A percentile compares a stretch with the other conserved stretches of the same genome.
phyloP scores from a whole-genome alignment of 164 flowering plant species.

The Buxus sempervirens region DNA sequence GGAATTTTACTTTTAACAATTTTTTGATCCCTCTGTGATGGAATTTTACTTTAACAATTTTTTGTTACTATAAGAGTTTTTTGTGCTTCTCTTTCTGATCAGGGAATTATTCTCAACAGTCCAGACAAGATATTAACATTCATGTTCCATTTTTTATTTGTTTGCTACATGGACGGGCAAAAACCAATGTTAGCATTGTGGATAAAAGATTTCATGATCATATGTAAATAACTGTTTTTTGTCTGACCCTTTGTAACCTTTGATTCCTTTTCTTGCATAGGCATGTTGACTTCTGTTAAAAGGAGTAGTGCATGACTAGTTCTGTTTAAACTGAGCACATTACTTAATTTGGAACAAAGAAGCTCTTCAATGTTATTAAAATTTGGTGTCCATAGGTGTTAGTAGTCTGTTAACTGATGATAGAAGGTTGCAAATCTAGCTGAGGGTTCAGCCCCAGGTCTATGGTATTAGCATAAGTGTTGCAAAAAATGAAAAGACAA shows the following conservation, averaged over 20 bases:
- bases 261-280: not conserved
- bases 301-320: not conserved
- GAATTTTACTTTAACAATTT: no score
- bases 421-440: no score
- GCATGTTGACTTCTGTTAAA: not conserved
- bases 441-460: no score
- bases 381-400: no score
- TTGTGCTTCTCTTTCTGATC: constrained; percentile 5
- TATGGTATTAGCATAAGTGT: no score
- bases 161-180: not conserved
- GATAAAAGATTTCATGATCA: constrained; percentile 7
- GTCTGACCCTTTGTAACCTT: not conserved
- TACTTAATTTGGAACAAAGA: not conserved
- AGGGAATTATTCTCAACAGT: constrained; percentile 17
- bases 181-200: not conserved
- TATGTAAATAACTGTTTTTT: constrained; percentile 21
- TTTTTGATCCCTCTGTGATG: not conserved
- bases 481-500: no score
- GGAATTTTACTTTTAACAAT: no score
- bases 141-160: constrained; percentile 5
- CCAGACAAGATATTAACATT: not conserved
- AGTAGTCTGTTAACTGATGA: no score
- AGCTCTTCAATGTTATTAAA: not conserved
- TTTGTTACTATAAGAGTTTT: not conserved
- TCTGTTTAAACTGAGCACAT: not conserved